Conservation (phyloP, 305 asterid genomes). For the Lippia alba region DNA sequence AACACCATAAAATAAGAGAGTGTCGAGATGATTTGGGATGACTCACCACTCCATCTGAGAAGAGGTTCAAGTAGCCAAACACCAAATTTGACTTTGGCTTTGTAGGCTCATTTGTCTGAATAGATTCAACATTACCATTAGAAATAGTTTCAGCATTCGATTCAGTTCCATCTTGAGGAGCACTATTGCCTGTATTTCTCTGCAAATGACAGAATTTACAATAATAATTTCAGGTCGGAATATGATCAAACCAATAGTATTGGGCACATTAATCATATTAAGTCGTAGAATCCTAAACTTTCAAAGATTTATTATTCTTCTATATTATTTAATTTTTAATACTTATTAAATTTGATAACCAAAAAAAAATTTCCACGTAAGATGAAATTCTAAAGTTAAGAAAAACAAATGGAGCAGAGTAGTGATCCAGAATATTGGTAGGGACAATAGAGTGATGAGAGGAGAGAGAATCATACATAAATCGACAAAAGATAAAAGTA, state of each 20-base stretch:
- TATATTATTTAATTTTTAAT: too few relatives aligned
- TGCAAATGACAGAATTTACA: slow-evolving; percentile 43
- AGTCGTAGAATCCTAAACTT: too few relatives aligned
- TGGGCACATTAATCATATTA: too few relatives aligned
- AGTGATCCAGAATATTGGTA: background rate
- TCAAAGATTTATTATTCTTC: too few relatives aligned
- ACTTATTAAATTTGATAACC: too few relatives aligned
- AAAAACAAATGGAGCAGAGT: too few relatives aligned
- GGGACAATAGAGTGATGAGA: background rate
- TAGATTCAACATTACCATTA: slow-evolving; percentile 35
- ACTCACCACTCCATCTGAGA: slow-evolving; percentile 98
- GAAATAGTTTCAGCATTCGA: slow-evolving; percentile 41
- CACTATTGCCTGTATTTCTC: slow-evolving; percentile 59
- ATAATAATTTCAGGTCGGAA: slow-evolving; percentile 21
- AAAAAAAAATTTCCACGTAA: too few relatives aligned
- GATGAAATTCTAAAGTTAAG: background rate
- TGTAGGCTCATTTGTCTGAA: slow-evolving; percentile 43
- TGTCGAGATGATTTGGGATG: slow-evolving; percentile 11
- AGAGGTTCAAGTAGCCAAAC: slow-evolving; percentile 95
- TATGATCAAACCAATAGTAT: background rate
- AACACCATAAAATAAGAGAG: background rate
- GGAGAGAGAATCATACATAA: too few relatives aligned
- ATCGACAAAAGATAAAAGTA: too few relatives aligned
- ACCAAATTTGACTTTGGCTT: slow-evolving; percentile 80
- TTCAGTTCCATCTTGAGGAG: slow-evolving; percentile 44